Base-by-base conservation (phyloP, 2,329 filamentous ascomycete species). In the Diplodia corticola region DNA sequence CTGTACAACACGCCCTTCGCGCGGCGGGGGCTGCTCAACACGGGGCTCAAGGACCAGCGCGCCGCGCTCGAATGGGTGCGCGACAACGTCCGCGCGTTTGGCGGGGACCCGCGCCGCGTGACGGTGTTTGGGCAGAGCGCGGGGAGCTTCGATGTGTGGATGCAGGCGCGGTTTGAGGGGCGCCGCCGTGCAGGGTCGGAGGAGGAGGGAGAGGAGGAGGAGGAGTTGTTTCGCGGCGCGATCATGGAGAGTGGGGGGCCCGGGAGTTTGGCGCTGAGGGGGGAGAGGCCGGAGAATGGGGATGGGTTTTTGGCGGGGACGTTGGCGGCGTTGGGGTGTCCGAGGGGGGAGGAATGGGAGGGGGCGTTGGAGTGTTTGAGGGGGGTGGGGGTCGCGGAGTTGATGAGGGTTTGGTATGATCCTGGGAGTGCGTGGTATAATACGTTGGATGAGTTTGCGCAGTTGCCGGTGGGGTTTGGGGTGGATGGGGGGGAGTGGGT, bases 1-100 rank as follows among this genome's bases (percentile, higher is more conserved):
- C 75, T 91, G 26, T 82, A 84, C 1, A 85, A 81, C 22, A 74
- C 74, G 5, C 69, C 85, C 64, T 82, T 85, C 28, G 79, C 80
- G n/a, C 80, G 80, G 26, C 82, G 83, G 67, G 86, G 85, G 0
- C 70, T 85, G 46, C 78, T 89, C 61, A 82, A 82, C 64, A 59
- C 72, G n/a, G 81, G 80, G 17, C 72, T 83, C 1, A 73, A 76
- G 33, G 81, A 83, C 69, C 81, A 83, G 69, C 74, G 80, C n/a
- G 68, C 81, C 22, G 81, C 79, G 1, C 64, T 83, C 50, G 78
- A 80, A 22, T 83, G 80, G 80, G 71, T 83, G 2, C 74, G 76
- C 51, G 75, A 77, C 67, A 78, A 80, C 53, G 80, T 82, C 64
- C 75, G 68, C 5, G 78, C 73, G 1, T 82, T 82, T 67, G 80